phyloP scores from a whole-genome alignment of 2,329 filamentous ascomycete genomes.

The Stagonosporopsis tanaceti region DNA sequence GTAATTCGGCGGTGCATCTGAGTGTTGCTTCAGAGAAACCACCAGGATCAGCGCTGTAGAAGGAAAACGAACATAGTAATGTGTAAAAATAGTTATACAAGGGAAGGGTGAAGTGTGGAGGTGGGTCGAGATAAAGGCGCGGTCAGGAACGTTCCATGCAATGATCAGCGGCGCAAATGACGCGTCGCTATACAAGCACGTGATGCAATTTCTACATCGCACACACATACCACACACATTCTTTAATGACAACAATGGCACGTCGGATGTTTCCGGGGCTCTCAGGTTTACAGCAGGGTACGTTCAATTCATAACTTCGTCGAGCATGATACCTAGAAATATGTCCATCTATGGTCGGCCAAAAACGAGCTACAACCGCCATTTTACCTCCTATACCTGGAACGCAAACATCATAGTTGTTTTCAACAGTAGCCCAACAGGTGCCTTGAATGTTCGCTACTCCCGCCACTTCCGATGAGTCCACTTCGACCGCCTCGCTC shows the following conservation, averaged over 20 bases:
- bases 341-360: constrained; percentile 7
- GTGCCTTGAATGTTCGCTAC: background rate
- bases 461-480: background rate
- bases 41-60: constrained; percentile 1
- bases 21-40: background rate
- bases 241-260: background rate
- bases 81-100: constrained; percentile 8
- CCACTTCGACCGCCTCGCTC: background rate
- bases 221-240: background rate
- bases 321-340: constrained; percentile 6
- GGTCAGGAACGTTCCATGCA: constrained; percentile 4
- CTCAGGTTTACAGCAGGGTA: background rate
- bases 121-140: background rate
- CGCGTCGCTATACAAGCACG: constrained; percentile 6
- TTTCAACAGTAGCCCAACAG: background rate
- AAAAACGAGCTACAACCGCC: background rate
- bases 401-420: background rate
- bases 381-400: constrained; percentile 4
- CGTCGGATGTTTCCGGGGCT: background rate
- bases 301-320: constrained; percentile 8
- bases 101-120: constrained; percentile 3
- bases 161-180: constrained; percentile 9
- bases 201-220: background rate
- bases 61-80: constrained; percentile 1
- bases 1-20: constrained; percentile 3